Base-by-base conservation (phyloP, 495 filamentous ascomycete species). In the Penicillium pancosmium region DNA sequence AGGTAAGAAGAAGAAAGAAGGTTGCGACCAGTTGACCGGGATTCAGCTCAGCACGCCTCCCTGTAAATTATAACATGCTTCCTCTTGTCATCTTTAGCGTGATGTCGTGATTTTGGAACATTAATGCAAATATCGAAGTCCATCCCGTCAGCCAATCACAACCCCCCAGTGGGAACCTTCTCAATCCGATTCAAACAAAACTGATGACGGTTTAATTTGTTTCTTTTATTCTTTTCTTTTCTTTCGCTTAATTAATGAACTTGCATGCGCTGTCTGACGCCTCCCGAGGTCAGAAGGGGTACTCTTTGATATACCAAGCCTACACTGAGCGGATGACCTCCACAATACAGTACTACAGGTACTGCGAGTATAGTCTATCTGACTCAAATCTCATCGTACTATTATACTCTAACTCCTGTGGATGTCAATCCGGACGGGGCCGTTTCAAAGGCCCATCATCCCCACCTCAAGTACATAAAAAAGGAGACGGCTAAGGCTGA, bases 71-170 rank as follows among this genome's bases (percentile, higher is more conserved):
- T 44, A 44, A 44, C 41, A 44, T 19, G 16, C 4, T 44, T 44
- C 15, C n/a, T 13, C 12, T 4, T 4, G 46, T 5, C 46, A 48
- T 25, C 3, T 27, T 48, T 48, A 27, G 46, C 19, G 46, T 48
- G 23, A 48, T 48, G 46, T 48, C 46, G 46, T 48, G 46, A 48
- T 48, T 48, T 48, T 48, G 46, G 46, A 48, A 48, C 5, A 48
- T 12, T 48, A 48, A 25, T 27, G 46, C 46, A 48, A 48, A 48
- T 48, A 48, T 48, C 46, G 46, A 48, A 48, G 46, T 19, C 46
- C 23, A 16, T 48, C 15, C 19, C 11, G 9, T 18, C 3, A 10
- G 46, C 46, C 46, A 48, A 48, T 48, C 46, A 48, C 7, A 48
- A 5, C 9, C 0, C 46, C 9, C 21, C 19, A 4, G 23, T 25